Percentiles rank a stretch among this genome's conserved stretches.
Evolutionary conservation across 2,329 filamentous ascomycete species (phyloP).

Genomic region (Pyricularia sp.): DNA sequence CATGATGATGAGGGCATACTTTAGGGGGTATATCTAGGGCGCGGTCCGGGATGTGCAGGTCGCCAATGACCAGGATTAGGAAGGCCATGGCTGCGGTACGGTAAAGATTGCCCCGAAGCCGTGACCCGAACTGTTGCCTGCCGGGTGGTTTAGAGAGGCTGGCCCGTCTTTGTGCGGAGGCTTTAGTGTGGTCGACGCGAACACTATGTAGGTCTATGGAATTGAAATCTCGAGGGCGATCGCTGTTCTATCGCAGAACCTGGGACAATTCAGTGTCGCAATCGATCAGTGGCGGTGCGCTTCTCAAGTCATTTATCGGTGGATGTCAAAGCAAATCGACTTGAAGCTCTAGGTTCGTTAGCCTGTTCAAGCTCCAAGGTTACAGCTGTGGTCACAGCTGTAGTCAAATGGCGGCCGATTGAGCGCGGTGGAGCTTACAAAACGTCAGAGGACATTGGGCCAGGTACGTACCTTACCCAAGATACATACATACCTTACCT

Average conservation of each 20-base stretch:
- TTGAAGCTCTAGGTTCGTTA: background rate
- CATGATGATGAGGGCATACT: slow-evolving; percentile 32
- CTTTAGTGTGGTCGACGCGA: background rate
- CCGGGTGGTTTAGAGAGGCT: background rate
- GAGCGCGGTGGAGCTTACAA: background rate
- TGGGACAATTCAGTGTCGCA: background rate
- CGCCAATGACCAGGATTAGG: slow-evolving; percentile 81
- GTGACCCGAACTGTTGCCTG: background rate
- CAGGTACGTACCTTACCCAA: background rate
- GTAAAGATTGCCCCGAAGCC: background rate
- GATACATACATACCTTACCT: no score
- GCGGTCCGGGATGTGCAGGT: slow-evolving; percentile 86
- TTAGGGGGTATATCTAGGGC: slow-evolving; percentile 84
- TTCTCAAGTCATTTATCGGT: background rate
- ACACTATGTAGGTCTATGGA: background rate
- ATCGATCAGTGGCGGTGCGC: background rate
- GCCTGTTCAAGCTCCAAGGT: background rate
- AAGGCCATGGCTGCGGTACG: slow-evolving; percentile 55
- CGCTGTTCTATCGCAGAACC: background rate
- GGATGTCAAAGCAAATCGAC: background rate
- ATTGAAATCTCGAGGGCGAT: background rate
- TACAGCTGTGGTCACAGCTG: background rate
- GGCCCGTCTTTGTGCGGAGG: background rate
- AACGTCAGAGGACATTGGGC: background rate
- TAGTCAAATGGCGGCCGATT: background rate